Base-by-base conservation (phyloP, 768 basidiomycete genomes). In the Chalciporus pseudorubinellus region DNA sequence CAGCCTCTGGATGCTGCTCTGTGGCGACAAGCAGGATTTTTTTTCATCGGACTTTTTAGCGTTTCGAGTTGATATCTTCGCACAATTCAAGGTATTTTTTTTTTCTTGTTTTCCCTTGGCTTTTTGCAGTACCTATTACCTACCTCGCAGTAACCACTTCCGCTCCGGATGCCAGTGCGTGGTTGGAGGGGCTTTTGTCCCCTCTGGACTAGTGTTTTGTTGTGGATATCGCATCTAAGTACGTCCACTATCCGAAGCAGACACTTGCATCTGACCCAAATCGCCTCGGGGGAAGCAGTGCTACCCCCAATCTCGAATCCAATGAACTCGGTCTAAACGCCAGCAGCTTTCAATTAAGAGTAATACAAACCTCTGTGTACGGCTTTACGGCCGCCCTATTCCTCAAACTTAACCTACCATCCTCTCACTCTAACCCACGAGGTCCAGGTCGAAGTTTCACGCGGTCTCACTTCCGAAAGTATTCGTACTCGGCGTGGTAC, bases 351-450 rank as follows among this genome's bases (percentile, higher is more conserved):
- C 3, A 21, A 12, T 19, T 16, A 21, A 7, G 28, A 11, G 33
- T 4, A n/a, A 39, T 31, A 7, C 34, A 20, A 48, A 51, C 19
- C 39, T 50, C 28, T 24, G n/a, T n/a, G n/a, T 46, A 20, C 20
- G 24, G n/a, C 29, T 13, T 36, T 20, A 16, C 20, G 29, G 33
- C 34, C 20, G 42, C 31, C 28, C 39, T 36, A 19, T 44, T 18
- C 20, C 44, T 43, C 51, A 22, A 31, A 18, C 39, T 40, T 39
- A 20, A 21, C 28, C 26, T 20, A 13, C 39, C 14, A 7, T 21
- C 11, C 26, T 48, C 40, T 19, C 14, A 51, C 33, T 59, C 55
- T 57, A 55, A 51, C 31, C 41, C 57, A 53, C 51, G 49, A 43
- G 28, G 24, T 38, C 51, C 46, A 43, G 28, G 24, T 38, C 31